Percentiles rank a stretch among this genome's conserved stretches.
Conservation (phyloP, 805 yeast genomes). For the Wickerhamiella occidentalis region DNA sequence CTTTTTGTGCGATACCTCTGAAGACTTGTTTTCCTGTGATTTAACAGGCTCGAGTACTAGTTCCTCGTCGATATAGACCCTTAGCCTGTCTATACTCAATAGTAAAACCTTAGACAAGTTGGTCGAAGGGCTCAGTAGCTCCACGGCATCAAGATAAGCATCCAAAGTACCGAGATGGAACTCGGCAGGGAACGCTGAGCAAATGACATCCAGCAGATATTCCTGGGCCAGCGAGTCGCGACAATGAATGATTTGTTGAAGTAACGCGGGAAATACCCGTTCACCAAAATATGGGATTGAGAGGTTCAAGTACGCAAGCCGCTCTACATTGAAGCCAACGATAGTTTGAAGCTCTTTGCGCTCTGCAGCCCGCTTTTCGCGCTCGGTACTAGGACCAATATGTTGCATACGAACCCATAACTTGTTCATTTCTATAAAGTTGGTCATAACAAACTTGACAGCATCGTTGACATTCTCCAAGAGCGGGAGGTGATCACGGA, state of each 20-base stretch:
- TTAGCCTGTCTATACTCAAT: conserved; percentile 52
- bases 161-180: conserved; percentile 71
- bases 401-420: conserved; percentile 95
- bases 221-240: conserved; percentile 86
- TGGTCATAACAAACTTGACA: conserved; percentile 66
- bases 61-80: conserved; percentile 13
- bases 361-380: conserved; percentile 60
- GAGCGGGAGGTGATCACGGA: conserved; percentile 49
- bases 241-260: conserved; percentile 88
- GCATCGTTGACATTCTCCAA: conserved; percentile 42
- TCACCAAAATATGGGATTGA: conserved; percentile 36
- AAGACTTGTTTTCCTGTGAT: not conserved
- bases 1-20: conserved; percentile 9
- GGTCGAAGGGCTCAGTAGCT: conserved; percentile 59
- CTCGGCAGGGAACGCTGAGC: conserved; percentile 90
- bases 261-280: conserved; percentile 59
- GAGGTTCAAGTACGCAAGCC: conserved; percentile 74
- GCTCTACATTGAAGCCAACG: conserved; percentile 84
- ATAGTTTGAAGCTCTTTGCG: conserved; percentile 80
- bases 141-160: conserved; percentile 49
- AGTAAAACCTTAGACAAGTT: conserved; percentile 52
- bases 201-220: conserved; percentile 77
- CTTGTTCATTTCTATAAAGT: conserved; percentile 95
- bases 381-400: conserved; percentile 82
- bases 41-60: not conserved